phyloP scores from a whole-genome alignment of 75 land plant species.

The Cryptomeria japonica region DNA sequence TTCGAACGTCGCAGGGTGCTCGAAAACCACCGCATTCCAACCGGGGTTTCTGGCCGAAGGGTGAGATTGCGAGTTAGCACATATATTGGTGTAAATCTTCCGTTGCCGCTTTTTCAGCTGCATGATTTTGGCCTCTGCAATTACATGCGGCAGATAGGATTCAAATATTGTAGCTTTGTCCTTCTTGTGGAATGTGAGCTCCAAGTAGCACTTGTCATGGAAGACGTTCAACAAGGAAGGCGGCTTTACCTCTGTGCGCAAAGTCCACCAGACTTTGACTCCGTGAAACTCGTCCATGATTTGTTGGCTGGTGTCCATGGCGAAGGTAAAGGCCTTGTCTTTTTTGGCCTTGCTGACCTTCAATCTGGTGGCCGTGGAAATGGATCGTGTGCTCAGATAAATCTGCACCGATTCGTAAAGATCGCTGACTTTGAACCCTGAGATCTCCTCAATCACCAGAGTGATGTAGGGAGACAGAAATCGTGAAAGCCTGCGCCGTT shows the following conservation, averaged over 20 bases:
- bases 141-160: constrained; percentile 30
- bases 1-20: constrained; percentile 48
- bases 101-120: constrained; percentile 23
- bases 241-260: neutral
- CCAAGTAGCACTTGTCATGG: constrained; percentile 17
- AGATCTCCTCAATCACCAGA: constrained; percentile 33
- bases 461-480: constrained; percentile 33
- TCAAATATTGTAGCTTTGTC: constrained; percentile 25
- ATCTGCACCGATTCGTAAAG: constrained; percentile 36
- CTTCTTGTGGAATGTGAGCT: constrained; percentile 33
- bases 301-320: constrained; percentile 30
- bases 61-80: neutral
- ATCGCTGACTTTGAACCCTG: constrained; percentile 28
- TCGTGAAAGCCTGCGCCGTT: constrained; percentile 4
- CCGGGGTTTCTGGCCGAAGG: constrained; percentile 12
- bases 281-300: constrained; percentile 41
- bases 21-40: constrained; percentile 39
- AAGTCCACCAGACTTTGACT: constrained; percentile 22
- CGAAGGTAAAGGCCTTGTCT: constrained; percentile 15
- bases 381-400: constrained; percentile 30
- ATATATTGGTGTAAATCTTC: constrained; percentile 37
- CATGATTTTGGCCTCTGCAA: constrained; percentile 19
- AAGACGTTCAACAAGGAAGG: neutral
- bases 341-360: constrained; percentile 23
- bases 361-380: constrained; percentile 24